Percentiles rank a stretch among this genome's conserved stretches.
phyloP scores from a whole-genome alignment of 2,329 filamentous ascomycete species.

The Cladosporium sp. region DNA sequence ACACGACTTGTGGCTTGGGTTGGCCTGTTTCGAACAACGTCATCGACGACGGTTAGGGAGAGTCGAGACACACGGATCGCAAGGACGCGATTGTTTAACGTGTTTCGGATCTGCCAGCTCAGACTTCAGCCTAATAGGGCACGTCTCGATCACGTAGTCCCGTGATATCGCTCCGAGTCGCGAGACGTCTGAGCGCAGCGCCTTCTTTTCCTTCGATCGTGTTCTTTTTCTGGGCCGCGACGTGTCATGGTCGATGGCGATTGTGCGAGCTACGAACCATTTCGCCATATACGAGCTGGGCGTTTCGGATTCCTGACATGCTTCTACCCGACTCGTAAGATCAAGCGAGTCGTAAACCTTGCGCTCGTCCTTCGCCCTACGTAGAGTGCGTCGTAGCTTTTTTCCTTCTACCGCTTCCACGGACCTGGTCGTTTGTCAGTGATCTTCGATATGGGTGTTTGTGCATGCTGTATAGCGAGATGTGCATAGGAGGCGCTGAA shows the following conservation, averaged over 20 bases:
- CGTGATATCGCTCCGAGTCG: conserved; percentile 3
- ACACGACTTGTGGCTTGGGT: not conserved
- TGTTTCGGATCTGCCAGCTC: not conserved
- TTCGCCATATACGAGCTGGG: not conserved
- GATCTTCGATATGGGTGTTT: not conserved
- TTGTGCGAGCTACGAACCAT: not conserved
- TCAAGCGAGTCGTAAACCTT: not conserved
- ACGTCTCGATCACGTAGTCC: not conserved
- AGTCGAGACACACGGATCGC: conserved; percentile 4
- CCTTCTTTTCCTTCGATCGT: not conserved
- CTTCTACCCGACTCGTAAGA: not conserved
- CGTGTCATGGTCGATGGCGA: not conserved
- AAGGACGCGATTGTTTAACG: conserved; percentile 3
- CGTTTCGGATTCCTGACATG: not conserved
- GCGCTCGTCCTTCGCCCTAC: not conserved
- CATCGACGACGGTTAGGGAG: conserved; percentile 2
- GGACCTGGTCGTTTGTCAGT: conserved; percentile 2
- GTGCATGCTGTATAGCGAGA: not conserved
- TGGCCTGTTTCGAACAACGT: not conserved
- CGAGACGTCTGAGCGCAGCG: not conserved
- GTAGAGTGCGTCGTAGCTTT: not conserved
- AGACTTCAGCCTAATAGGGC: not conserved
- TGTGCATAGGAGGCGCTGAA: not conserved
- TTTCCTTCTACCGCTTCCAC: not conserved
- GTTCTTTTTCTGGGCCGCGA: not conserved